Percentiles rank a stretch among this genome's conserved stretches.
Evolutionary conservation across 495 filamentous ascomycete species (phyloP).

Genomic region (Umbilicaria muhlenbergii): DNA sequence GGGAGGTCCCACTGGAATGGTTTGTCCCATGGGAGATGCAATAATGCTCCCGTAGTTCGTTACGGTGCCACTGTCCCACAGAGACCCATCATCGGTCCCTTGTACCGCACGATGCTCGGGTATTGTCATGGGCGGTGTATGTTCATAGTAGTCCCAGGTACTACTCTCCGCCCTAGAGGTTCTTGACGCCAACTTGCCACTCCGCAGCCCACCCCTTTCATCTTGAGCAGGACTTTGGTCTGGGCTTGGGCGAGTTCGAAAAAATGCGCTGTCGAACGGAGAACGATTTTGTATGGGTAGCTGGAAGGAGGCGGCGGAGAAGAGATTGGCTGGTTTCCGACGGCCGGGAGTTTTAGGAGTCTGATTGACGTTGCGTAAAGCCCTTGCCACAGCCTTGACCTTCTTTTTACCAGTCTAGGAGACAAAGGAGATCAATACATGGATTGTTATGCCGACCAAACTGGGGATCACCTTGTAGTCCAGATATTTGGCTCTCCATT

Average conservation of each 20-base stretch:
- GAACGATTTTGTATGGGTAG: conserved; percentile 7
- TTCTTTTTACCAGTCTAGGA: conserved; percentile 66
- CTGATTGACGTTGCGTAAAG: conserved; percentile 42
- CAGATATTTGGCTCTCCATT: conserved; percentile 86
- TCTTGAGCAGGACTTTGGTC: background rate
- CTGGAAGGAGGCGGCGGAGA: conserved; percentile 8
- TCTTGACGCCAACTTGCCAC: too few species aligned
- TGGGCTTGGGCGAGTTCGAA: background rate
- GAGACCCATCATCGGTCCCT: conserved; percentile 10
- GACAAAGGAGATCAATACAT: background rate
- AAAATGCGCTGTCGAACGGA: conserved; percentile 1
- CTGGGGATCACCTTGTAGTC: conserved; percentile 59
- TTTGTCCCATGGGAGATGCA: conserved; percentile 37
- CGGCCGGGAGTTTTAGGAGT: conserved; percentile 36
- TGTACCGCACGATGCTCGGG: background rate
- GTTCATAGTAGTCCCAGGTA: background rate
- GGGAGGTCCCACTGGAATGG: conserved; percentile 23
- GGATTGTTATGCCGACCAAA: background rate
- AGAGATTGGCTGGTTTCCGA: conserved; percentile 13
- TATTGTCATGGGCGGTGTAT: background rate
- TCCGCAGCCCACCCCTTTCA: too few species aligned
- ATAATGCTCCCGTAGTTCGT: conserved; percentile 64
- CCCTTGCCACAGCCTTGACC: conserved; percentile 62
- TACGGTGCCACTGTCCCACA: conserved; percentile 14
- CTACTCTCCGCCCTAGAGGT: background rate